A percentile compares a stretch with the other conserved stretches of the same genome.
These are phyloP conservation scores for Pseudopediastrum boryanum DNA, from an alignment of 139 green algal genomes.

Conservation along the genomic window DNA sequence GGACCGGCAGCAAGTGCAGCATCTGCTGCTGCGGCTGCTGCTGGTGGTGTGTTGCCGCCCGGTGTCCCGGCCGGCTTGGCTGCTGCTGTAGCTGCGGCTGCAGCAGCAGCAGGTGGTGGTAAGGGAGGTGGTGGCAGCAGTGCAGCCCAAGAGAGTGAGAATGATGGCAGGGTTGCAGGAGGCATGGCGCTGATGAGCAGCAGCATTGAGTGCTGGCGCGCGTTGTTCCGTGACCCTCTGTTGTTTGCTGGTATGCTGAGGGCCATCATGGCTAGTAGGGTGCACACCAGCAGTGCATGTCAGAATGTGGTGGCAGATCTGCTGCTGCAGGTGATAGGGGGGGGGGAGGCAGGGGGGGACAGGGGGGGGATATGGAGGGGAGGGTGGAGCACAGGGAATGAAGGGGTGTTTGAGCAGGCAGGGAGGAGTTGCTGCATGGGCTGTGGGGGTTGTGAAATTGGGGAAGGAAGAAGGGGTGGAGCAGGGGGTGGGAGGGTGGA, in stretches of 20 bases:
- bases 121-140: slow-evolving; percentile 8
- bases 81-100: slow-evolving; percentile 10
- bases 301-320: slow-evolving; percentile 46
- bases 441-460: too few relatives aligned
- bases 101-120: slow-evolving; percentile 9
- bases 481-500: too few relatives aligned
- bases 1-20: background rate
- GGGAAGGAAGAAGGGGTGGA: too few relatives aligned
- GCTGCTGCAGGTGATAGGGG: slow-evolving; percentile 41
- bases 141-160: slow-evolving; percentile 31
- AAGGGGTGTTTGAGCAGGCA: background rate
- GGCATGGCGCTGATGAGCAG: slow-evolving; percentile 34
- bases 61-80: too few relatives aligned
- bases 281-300: slow-evolving; percentile 46
- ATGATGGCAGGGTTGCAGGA: slow-evolving; percentile 50
- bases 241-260: slow-evolving; percentile 38
- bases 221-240: slow-evolving; percentile 29
- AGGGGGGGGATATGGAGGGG: too few relatives aligned
- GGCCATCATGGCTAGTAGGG: slow-evolving; percentile 47
- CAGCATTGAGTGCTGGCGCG: slow-evolving; percentile 41
- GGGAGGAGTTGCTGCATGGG: too few relatives aligned
- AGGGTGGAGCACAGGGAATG: background rate
- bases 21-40: background rate
- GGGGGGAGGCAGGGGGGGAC: too few relatives aligned
- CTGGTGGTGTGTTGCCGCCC: too few relatives aligned